Conservation (phyloP, 2,329 filamentous ascomycete genomes). For the Aureobasidium sp. region DNA sequence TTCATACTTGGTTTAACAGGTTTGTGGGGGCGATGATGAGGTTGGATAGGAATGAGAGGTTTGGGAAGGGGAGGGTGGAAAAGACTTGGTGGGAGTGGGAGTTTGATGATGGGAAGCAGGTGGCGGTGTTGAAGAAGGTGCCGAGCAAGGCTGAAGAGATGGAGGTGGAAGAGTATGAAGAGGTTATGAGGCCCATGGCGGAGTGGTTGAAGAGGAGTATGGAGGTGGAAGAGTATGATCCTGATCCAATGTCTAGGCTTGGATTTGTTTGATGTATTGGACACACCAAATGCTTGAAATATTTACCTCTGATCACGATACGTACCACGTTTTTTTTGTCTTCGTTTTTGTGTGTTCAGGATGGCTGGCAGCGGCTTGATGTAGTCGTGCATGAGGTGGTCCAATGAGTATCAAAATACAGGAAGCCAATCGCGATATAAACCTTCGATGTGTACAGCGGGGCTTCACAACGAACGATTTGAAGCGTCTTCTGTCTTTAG, state of each 20-base stretch:
- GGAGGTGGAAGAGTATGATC: conserved; percentile 33
- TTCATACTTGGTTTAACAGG: conserved; percentile 34
- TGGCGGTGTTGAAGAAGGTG: conserved; percentile 27
- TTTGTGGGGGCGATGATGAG: conserved; percentile 36
- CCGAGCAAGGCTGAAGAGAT: conserved; percentile 26
- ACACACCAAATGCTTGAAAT: not conserved
- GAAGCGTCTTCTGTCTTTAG: too few species aligned
- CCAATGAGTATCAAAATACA: too few species aligned
- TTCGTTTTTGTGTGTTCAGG: too few species aligned
- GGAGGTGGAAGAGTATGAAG: conserved; percentile 34
- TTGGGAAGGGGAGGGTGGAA: conserved; percentile 29
- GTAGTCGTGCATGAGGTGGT: too few species aligned
- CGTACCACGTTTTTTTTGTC: too few species aligned
- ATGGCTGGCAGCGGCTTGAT: too few species aligned
- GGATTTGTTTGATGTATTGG: conserved; percentile 7
- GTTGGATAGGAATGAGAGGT: conserved; percentile 36
- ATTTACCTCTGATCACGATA: too few species aligned
- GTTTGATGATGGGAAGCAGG: conserved; percentile 26
- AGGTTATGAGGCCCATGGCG: conserved; percentile 32
- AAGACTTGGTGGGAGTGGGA: conserved; percentile 36
- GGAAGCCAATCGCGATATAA: too few species aligned
- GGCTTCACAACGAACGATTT: too few species aligned
- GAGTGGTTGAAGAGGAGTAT: conserved; percentile 31
- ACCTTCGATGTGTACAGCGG: too few species aligned
- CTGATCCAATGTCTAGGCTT: conserved; percentile 27